Base-by-base conservation (phyloP, 371 early-diverging fungal species). In the Nematocida sp. region DNA sequence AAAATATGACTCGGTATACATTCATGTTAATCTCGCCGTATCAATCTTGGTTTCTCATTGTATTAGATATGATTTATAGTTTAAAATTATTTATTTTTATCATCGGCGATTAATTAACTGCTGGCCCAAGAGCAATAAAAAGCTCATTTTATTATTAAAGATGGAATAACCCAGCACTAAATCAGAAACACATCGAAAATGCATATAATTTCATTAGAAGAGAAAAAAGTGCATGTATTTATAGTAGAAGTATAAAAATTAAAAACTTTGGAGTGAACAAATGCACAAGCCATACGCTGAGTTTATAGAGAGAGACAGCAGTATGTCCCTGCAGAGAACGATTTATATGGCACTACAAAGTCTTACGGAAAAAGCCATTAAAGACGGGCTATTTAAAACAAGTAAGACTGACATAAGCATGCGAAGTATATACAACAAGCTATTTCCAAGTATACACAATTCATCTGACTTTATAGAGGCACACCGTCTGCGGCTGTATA, bases 251-350 rank as follows among this genome's bases (percentile, higher is more conserved):
- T 50, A 50, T 50, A 50, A 58, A 58, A 58, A n/a, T 58, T 58
- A 58, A 58, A 58, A 58, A 58, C 69, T 69, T 69, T 66, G 40
- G 15, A 58, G 50, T 76, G 62, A 18, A n/a, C 72, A 62, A 70
- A 75, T 55, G 61, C 71, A 72, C 45, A 47, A 74, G 45, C 62
- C 61, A 20, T 82, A 75, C 57, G 27, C 50, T 39, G 82, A 83
- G 27, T 84, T 83, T 44, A 84, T 84, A 52, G 56, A 27, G 20
- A 56, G 25, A 33, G 85, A 84, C 64, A 54, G 46, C 62, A 56
- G 66, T 23, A 70, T 70, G 66, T 66, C 39, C 39, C n/a, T 64
- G 7, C 85, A 84, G 62, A 78, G 82, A 72, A 64, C 47, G 33
- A 33, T 55, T 1, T 60, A 83, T 3, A 56, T 84, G 15, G 72